phyloP scores from a whole-genome alignment of 805 yeast genomes.

The Sungouiozyma ichnusensis region DNA sequence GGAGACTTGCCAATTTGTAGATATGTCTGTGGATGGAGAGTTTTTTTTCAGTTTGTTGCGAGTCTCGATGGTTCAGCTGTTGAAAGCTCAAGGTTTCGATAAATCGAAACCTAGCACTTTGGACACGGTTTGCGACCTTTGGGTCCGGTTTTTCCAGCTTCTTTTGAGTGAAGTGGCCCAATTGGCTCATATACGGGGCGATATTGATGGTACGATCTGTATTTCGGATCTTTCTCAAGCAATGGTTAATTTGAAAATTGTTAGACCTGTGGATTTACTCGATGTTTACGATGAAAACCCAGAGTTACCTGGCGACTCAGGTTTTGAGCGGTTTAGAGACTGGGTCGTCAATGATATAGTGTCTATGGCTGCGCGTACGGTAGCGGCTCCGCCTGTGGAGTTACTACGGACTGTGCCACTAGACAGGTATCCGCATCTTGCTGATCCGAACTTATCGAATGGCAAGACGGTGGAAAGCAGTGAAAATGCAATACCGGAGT shows the following conservation, averaged over 20 bases:
- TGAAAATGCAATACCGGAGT: conserved; percentile 19
- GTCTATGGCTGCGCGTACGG: conserved; percentile 34
- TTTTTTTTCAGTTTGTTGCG: conserved; percentile 39
- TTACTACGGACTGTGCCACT: background rate
- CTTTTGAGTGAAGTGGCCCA: conserved; percentile 41
- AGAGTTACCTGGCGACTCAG: conserved; percentile 35
- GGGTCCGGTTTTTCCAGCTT: conserved; percentile 50
- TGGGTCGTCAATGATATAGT: conserved; percentile 43
- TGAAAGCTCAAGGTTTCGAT: conserved; percentile 79
- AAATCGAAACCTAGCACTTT: conserved; percentile 60
- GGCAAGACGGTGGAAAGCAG: conserved; percentile 1
- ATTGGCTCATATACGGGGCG: conserved; percentile 37
- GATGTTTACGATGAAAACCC: conserved; percentile 44
- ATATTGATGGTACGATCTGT: conserved; percentile 36
- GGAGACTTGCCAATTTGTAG: no score
- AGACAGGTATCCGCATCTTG: background rate
- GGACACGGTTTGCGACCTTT: conserved; percentile 69
- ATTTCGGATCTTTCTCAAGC: conserved; percentile 63
- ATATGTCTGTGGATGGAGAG: conserved; percentile 25
- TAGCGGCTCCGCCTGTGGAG: conserved; percentile 28
- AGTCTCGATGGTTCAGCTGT: conserved; percentile 41
- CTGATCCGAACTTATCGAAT: background rate
- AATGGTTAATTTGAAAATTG: conserved; percentile 48
- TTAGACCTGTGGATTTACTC: conserved; percentile 46
- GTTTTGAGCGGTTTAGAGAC: conserved; percentile 40